Evolutionary conservation across 2,329 filamentous ascomycete genomes (phyloP).

Genomic region (Biscogniauxia marginata): DNA sequence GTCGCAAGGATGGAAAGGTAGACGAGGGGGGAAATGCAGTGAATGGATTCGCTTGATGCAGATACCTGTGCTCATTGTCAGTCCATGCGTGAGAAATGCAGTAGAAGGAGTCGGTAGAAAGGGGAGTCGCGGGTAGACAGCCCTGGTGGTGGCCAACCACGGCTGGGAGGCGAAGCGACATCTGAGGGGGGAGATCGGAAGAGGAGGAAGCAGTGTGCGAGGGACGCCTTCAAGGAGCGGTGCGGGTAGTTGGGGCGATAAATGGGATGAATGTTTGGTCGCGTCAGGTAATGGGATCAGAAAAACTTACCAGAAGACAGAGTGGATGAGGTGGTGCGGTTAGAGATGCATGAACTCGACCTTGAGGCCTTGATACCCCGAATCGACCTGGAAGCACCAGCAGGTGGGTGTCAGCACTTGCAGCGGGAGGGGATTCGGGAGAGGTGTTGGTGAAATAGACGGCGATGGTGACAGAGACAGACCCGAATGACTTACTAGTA

Average conservation of each 20-base stretch:
- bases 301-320: conserved; percentile 37
- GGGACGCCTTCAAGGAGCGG: conserved; percentile 16
- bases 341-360: conserved; percentile 33
- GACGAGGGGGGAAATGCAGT: conserved; percentile 9
- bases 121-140: conserved; percentile 6
- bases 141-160: conserved; percentile 13
- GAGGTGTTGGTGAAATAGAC: conserved; percentile 5
- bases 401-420: conserved; percentile 16
- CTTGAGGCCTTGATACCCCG: conserved; percentile 25
- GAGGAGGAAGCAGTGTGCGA: conserved; percentile 10
- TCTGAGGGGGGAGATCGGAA: conserved; percentile 4
- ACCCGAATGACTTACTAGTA: conserved; percentile 23
- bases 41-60: conserved; percentile 11
- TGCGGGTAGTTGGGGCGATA: conserved; percentile 17
- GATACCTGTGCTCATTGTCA: conserved; percentile 15
- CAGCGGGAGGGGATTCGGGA: conserved; percentile 6
- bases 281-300: conserved; percentile 32
- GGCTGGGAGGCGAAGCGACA: conserved; percentile 14
- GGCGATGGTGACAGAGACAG: conserved; percentile 18
- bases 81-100: conserved; percentile 4
- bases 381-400: conserved; percentile 26
- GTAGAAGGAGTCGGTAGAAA: conserved; percentile 3
- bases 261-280: conserved; percentile 33
- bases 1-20: conserved; percentile 23
- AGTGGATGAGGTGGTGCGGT: conserved; percentile 34